These are phyloP conservation scores for Striga hermonthica DNA, from an alignment of 305 asterid genomes.

Conservation along the genomic window DNA sequence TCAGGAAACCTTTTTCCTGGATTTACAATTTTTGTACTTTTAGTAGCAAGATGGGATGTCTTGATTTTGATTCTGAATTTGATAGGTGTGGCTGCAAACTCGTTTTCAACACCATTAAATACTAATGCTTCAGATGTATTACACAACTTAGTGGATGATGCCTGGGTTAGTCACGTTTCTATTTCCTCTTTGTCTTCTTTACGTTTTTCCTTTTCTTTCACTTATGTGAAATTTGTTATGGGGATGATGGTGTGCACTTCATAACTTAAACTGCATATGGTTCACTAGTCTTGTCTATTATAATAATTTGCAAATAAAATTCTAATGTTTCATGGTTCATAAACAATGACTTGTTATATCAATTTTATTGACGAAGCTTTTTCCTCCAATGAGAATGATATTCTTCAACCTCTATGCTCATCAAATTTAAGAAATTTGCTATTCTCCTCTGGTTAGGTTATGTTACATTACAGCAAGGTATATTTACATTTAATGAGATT, in stretches of 20 bases:
- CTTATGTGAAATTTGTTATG: too few relatives aligned
- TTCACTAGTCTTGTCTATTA: conserved; percentile 6
- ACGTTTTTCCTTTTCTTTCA: too few relatives aligned
- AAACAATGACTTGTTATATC: conserved; percentile 37
- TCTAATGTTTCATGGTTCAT: conserved; percentile 70
- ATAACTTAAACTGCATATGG: conserved; percentile 7
- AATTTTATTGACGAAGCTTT: conserved; percentile 80
- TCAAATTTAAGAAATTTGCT: conserved; percentile 51
- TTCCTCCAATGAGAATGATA: conserved; percentile 50
- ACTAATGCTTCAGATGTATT: too few relatives aligned
- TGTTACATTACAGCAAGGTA: conserved; percentile 54
- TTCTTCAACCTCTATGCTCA: conserved; percentile 62
- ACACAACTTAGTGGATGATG: too few relatives aligned
- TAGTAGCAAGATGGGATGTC: background rate
- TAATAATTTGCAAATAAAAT: conserved; percentile 23
- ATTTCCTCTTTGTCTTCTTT: too few relatives aligned
- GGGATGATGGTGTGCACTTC: conserved; percentile 1
- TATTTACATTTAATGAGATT: background rate
- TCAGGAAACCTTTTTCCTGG: conserved; percentile 7
- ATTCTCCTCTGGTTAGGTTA: conserved; percentile 52
- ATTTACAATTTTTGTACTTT: conserved; percentile 2
- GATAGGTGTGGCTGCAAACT: too few relatives aligned
- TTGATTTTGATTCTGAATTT: too few relatives aligned
- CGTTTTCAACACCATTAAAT: too few relatives aligned
- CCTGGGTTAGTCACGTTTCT: too few relatives aligned